These are phyloP conservation scores for Agroathelia rolfsii DNA, from an alignment of 1,284 basidiomycete genomes.

Conservation along the genomic window DNA sequence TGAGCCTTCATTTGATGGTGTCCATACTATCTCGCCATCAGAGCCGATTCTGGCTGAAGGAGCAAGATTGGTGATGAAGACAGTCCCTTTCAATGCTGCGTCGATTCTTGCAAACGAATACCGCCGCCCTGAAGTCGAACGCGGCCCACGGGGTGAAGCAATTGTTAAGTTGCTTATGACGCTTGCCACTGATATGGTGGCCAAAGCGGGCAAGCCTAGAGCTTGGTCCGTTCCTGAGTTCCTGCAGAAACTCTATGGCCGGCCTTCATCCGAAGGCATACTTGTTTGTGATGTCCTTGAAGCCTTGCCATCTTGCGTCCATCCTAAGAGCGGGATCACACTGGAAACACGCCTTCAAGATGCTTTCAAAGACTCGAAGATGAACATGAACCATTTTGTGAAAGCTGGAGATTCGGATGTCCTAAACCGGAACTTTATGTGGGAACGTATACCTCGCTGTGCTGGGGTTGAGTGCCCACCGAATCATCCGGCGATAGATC, in stretches of 20 bases:
- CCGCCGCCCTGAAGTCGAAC: conserved; percentile 12
- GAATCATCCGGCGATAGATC: conserved; percentile 15
- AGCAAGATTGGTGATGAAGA: conserved; percentile 8
- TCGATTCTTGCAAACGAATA: too few species aligned
- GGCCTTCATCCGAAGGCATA: too few species aligned
- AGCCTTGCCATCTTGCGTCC: conserved; percentile 1
- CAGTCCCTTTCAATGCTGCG: too few species aligned
- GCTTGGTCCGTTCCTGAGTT: too few species aligned
- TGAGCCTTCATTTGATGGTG: conserved; percentile 12
- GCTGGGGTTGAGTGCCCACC: conserved; percentile 17
- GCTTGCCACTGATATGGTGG: conserved; percentile 11
- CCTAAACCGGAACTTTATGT: conserved; percentile 14
- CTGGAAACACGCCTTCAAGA: not conserved
- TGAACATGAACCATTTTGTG: conserved; percentile 23
- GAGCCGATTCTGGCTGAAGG: conserved; percentile 21
- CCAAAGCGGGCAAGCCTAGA: too few species aligned
- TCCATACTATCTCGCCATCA: conserved; percentile 16
- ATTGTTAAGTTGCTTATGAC: conserved; percentile 10
- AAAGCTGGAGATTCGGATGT: conserved; percentile 13
- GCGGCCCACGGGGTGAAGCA: conserved; percentile 14
- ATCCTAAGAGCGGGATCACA: not conserved
- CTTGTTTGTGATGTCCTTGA: not conserved
- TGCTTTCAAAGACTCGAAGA: conserved; percentile 12
- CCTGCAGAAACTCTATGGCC: too few species aligned
- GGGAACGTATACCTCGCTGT: conserved; percentile 16